These are phyloP conservation scores for Schizophyllum amplum DNA, from an alignment of 1,284 basidiomycete genomes.

Conservation along the genomic window DNA sequence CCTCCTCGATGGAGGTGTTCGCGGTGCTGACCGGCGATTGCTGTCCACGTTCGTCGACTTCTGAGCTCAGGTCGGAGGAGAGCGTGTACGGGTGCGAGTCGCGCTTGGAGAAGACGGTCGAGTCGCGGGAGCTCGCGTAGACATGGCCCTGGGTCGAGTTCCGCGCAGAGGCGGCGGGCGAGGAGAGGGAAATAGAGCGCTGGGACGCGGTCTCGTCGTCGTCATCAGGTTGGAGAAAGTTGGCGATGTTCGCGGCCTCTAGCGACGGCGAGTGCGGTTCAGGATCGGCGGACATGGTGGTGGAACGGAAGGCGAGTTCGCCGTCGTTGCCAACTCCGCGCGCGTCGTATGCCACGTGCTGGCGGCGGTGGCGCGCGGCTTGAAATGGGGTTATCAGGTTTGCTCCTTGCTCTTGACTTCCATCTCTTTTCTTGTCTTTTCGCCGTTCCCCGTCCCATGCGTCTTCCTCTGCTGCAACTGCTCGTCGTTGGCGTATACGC, in stretches of 20 bases:
- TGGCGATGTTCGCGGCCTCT: slow-evolving; percentile 9
- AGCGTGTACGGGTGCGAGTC: slow-evolving; percentile 39
- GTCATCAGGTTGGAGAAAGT: slow-evolving; percentile 29
- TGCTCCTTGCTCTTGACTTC: background rate
- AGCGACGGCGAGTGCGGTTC: background rate
- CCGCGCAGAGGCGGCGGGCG: slow-evolving; percentile 40
- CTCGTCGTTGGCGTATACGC: background rate
- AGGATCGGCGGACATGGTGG: background rate
- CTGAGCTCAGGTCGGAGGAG: slow-evolving; percentile 45
- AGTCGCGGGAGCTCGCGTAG: slow-evolving; percentile 18
- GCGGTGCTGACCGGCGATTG: slow-evolving; percentile 43
- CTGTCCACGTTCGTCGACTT: slow-evolving; percentile 39
- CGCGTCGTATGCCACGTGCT: background rate
- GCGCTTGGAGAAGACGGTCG: slow-evolving; percentile 26
- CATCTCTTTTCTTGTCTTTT: background rate
- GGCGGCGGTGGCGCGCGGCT: background rate
- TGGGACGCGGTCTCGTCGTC: slow-evolving; percentile 77
- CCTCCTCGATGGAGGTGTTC: slow-evolving; percentile 40
- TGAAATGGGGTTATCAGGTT: background rate
- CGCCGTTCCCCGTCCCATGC: slow-evolving; percentile 1
- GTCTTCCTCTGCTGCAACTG: background rate
- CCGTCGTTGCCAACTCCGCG: background rate
- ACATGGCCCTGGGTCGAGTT: slow-evolving; percentile 27
- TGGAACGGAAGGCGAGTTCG: background rate
- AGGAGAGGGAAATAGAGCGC: slow-evolving; percentile 66